Evolutionary conservation across 257 asterid genomes (phyloP).

Genomic region (Solanum okadae): DNA sequence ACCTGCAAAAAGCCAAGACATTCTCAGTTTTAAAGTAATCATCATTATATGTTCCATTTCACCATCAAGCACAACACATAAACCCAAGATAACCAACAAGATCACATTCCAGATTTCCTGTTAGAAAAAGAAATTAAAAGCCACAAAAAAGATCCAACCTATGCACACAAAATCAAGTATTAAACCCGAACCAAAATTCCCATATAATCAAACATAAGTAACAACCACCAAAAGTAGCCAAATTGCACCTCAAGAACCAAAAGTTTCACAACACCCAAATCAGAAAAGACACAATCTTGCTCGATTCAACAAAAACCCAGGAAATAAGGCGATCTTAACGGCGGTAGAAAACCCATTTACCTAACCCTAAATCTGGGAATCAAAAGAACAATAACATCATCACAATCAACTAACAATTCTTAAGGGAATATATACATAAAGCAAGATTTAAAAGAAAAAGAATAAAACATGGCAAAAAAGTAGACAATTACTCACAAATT

Average conservation of each 20-base stretch:
- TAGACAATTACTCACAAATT: neutral
- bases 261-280: neutral
- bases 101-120: neutral
- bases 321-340: neutral
- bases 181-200: neutral
- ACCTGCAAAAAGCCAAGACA: conserved; percentile 18
- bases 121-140: neutral
- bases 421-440: neutral
- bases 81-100: neutral
- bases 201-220: neutral
- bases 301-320: neutral
- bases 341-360: neutral
- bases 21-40: neutral
- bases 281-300: neutral
- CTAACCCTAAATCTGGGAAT: neutral
- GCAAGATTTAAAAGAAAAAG: neutral
- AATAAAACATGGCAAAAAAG: neutral
- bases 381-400: neutral
- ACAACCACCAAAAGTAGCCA: neutral
- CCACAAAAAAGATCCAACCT: neutral
- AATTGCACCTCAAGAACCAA: neutral
- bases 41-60: neutral
- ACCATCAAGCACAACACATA: neutral
- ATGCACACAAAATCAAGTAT: neutral
- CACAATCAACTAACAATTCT: neutral